Evolutionary conservation across 148 eudicot species (phyloP).

Genomic region (Agrostemma githago): DNA sequence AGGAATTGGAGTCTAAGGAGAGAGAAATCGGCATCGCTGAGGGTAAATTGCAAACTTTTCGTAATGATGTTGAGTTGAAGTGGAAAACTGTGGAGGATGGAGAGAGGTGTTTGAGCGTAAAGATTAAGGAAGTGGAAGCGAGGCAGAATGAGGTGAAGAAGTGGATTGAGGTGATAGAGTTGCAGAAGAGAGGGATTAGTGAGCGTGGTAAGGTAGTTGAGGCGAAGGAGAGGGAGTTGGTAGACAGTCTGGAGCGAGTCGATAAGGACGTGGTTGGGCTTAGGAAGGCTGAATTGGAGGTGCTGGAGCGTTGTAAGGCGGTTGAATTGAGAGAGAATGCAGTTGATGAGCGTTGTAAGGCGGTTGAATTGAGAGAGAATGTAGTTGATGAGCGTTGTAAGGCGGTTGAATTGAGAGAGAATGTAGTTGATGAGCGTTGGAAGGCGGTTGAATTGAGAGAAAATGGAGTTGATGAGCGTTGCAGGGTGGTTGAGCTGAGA

Average conservation of each 20-base stretch:
- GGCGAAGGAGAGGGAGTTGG: conserved; percentile 5
- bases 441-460: neutral
- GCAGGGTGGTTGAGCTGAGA: neutral
- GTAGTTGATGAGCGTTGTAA: too few relatives aligned
- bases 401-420: conserved; percentile 7
- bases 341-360: neutral
- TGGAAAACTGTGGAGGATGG: neutral
- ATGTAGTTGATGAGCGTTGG: neutral
- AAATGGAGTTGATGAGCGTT: neutral
- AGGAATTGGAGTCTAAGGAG: conserved; percentile 12
- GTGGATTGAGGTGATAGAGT: conserved; percentile 3
- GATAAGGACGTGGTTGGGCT: neutral
- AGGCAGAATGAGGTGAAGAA: conserved; percentile 13
- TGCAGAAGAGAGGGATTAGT: neutral
- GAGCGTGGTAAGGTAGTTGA: neutral
- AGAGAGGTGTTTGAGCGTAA: neutral
- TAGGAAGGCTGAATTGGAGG: conserved; percentile 6
- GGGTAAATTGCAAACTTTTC: neutral
- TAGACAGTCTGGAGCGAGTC: neutral
- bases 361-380: neutral
- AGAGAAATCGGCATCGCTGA: neutral
- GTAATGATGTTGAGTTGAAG: conserved; percentile 18
- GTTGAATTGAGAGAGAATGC: neutral
- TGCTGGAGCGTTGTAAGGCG: conserved; percentile 5
- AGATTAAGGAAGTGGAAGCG: neutral